A percentile compares a stretch with the other conserved stretches of the same genome.
phyloP scores from a whole-genome alignment of 768 basidiomycete genomes.

The Cystofilobasidium capitatum region DNA sequence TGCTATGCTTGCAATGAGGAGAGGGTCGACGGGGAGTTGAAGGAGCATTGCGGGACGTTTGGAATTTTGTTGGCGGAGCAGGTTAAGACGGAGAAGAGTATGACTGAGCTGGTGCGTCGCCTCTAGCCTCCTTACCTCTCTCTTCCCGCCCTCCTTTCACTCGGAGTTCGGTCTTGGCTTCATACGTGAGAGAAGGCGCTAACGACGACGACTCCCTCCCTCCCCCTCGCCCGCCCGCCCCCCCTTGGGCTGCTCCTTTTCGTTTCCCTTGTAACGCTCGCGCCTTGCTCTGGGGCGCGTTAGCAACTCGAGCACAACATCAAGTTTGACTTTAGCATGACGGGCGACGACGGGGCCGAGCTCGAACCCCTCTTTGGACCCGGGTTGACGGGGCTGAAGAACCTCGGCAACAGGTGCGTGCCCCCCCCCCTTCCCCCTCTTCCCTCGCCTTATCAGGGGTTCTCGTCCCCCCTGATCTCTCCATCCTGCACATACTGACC shows the following conservation, averaged over 20 bases:
- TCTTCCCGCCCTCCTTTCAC: not conserved
- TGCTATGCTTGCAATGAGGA: slow-evolving; percentile 87
- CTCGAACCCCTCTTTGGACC: slow-evolving; percentile 80
- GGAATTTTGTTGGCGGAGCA: slow-evolving; percentile 76
- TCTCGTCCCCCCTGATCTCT: not conserved
- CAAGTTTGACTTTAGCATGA: slow-evolving; percentile 85
- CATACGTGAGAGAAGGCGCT: too few species aligned
- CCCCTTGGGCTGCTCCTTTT: not conserved
- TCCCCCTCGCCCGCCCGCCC: slow-evolving; percentile 20
- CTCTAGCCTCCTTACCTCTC: not conserved
- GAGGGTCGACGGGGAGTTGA: slow-evolving; percentile 63
- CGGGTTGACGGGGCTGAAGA: slow-evolving; percentile 76
- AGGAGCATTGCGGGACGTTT: slow-evolving; percentile 63
- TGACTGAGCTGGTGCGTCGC: slow-evolving; percentile 75
- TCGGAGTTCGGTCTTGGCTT: not conserved
- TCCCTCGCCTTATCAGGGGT: not conserved
- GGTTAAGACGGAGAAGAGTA: slow-evolving; percentile 87
- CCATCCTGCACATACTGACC: not conserved
- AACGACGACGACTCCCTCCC: too few species aligned
- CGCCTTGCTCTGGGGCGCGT: too few species aligned
- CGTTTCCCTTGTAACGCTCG: too few species aligned
- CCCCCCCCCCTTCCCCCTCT: not conserved
- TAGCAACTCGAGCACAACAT: slow-evolving; percentile 96
- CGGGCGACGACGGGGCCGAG: slow-evolving; percentile 72
- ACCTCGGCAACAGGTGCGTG: slow-evolving; percentile 76